Percentiles rank a stretch among this genome's conserved stretches.
Evolutionary conservation across 768 basidiomycete genomes (phyloP).

Genomic region (Boletus pseudo-olivaceus): DNA sequence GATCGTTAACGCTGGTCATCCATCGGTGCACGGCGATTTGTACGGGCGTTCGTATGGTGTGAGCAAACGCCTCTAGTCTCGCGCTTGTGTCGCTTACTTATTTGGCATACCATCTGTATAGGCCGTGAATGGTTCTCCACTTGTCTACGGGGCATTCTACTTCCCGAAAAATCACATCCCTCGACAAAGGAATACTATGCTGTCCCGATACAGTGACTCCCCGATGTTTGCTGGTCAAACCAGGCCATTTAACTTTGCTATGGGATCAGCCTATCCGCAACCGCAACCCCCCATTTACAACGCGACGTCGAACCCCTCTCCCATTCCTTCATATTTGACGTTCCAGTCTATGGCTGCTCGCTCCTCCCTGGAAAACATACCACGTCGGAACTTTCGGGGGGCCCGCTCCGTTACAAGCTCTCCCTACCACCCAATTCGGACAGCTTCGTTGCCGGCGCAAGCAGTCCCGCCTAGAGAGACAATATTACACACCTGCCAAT

Average conservation of each 20-base stretch:
- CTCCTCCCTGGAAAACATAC: too few species aligned
- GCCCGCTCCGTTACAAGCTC: too few species aligned
- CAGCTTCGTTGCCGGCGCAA: too few species aligned
- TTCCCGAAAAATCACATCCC: background rate
- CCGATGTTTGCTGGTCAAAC: background rate
- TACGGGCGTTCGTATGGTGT: background rate
- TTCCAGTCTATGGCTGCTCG: background rate
- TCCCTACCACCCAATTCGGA: too few species aligned
- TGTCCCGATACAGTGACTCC: background rate
- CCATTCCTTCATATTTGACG: background rate
- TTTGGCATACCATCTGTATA: background rate
- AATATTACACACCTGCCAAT: too few species aligned
- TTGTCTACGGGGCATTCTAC: background rate
- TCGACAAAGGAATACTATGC: too few species aligned
- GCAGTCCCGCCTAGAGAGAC: too few species aligned
- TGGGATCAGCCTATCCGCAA: background rate
- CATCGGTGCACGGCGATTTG: too few species aligned
- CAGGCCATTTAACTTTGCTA: background rate
- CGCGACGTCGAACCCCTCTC: background rate
- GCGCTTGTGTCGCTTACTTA: background rate
- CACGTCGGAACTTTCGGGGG: too few species aligned
- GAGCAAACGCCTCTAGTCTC: background rate
- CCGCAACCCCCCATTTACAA: too few species aligned
- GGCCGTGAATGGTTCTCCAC: background rate
- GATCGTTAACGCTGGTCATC: rapidly evolving